Conservation (phyloP, 371 early-diverging fungal genomes). For the Apophysomyces elegans region DNA sequence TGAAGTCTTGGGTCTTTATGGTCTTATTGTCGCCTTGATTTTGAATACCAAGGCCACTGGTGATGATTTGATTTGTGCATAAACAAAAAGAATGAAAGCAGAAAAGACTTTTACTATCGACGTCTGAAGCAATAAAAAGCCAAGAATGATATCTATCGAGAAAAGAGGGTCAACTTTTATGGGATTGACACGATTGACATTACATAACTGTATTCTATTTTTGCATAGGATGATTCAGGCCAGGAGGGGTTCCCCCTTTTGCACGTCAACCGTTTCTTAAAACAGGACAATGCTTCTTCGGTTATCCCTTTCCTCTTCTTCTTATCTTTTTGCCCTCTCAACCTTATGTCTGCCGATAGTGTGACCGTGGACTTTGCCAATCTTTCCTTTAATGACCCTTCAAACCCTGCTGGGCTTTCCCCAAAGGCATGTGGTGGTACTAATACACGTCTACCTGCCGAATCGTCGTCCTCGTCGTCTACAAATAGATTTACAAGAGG, state of each 20-base stretch:
- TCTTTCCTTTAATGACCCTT: background rate
- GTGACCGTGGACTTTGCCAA: conserved; percentile 7
- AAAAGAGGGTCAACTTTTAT: background rate
- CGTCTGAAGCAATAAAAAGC: conserved; percentile 1
- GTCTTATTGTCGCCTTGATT: conserved; percentile 95
- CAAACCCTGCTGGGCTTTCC: conserved; percentile 1
- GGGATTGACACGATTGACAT: background rate
- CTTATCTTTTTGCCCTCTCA: conserved; percentile 1
- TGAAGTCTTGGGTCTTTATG: conserved; percentile 95
- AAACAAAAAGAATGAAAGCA: conserved; percentile 19
- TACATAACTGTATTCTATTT: background rate
- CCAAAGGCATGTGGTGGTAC: background rate
- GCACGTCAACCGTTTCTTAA: conserved; percentile 9
- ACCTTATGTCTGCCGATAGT: conserved; percentile 6
- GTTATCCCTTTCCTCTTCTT: conserved; percentile 7
- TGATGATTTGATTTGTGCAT: conserved; percentile 39
- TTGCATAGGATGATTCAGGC: conserved; percentile 1
- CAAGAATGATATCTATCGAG: background rate
- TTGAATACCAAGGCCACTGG: conserved; percentile 86
- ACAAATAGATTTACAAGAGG: conserved; percentile 1
- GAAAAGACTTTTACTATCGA: conserved; percentile 1
- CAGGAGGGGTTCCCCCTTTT: conserved; percentile 10
- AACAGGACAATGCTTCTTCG: conserved; percentile 11
- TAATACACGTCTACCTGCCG: background rate
- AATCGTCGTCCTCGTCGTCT: background rate